Percentiles rank a stretch among this genome's conserved stretches.
These are phyloP conservation scores for Candida easanensis DNA, from an alignment of 805 yeast species.

Conservation along the genomic window DNA sequence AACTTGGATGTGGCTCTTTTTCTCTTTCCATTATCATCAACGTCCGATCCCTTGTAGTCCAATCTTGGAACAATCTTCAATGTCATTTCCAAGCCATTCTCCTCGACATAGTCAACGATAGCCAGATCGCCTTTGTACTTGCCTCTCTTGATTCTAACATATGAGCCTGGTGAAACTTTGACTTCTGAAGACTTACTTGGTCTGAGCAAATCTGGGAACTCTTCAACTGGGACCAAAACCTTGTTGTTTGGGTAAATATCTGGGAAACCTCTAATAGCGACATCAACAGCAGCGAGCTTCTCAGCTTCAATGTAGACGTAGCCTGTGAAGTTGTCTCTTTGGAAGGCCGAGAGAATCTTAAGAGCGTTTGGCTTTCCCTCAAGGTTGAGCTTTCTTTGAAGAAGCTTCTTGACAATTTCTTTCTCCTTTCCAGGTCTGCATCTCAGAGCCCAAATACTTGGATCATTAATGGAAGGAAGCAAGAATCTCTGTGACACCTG, in stretches of 20 bases:
- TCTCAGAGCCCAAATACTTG: conserved; percentile 93
- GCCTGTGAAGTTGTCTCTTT: conserved; percentile 89
- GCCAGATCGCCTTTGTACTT: conserved; percentile 92
- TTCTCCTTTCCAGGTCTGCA: conserved; percentile 93
- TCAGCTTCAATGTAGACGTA: conserved; percentile 94
- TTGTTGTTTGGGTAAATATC: conserved; percentile 75
- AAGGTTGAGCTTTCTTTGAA: conserved; percentile 79
- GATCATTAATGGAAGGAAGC: conserved; percentile 94
- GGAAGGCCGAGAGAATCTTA: conserved; percentile 85
- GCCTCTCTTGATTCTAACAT: conserved; percentile 88
- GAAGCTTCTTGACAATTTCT: conserved; percentile 78
- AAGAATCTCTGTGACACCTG: conserved; percentile 90
- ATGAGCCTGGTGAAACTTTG: conserved; percentile 86
- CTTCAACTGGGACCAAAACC: conserved; percentile 90
- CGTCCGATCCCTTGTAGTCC: conserved; percentile 73
- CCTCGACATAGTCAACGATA: conserved; percentile 87
- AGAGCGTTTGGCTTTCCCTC: conserved; percentile 75
- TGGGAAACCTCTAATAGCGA: conserved; percentile 85
- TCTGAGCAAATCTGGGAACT: conserved; percentile 87
- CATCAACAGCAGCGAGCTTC: conserved; percentile 86
- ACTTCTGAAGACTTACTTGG: conserved; percentile 87
- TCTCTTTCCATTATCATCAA: conserved; percentile 52
- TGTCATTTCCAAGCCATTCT: conserved; percentile 93
- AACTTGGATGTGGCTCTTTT: conserved; percentile 56
- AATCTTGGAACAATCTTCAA: conserved; percentile 89